These are phyloP conservation scores for Entoloma clypeatum DNA, from an alignment of 1,284 basidiomycete species.

Conservation along the genomic window DNA sequence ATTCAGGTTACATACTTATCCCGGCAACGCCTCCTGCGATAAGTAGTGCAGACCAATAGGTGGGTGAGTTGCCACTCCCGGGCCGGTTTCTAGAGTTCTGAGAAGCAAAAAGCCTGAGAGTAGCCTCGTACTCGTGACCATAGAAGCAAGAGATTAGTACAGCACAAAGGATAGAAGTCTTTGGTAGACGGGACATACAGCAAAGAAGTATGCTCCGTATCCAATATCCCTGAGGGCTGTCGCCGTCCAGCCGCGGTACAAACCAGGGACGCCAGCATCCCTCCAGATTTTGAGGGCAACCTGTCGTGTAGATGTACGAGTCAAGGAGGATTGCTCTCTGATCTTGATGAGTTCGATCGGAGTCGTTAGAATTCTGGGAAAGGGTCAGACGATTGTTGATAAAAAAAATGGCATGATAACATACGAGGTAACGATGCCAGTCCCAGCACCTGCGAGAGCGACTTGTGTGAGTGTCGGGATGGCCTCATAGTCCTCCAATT, in stretches of 20 bases:
- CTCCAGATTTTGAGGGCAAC: constrained; percentile 55
- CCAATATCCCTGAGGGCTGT: constrained; percentile 75
- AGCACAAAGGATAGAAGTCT: not conserved
- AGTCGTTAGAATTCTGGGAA: constrained; percentile 64
- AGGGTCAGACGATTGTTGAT: not conserved
- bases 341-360: constrained; percentile 87
- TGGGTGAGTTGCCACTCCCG: constrained; percentile 29
- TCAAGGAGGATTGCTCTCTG: constrained; percentile 61
- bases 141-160: not conserved
- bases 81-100: constrained; percentile 12
- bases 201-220: constrained; percentile 81
- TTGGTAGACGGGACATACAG: constrained; percentile 38
- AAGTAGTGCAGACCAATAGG: constrained; percentile 61
- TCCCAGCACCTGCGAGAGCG: constrained; percentile 71
- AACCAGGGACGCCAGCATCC: constrained; percentile 54
- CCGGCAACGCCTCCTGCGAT: constrained; percentile 80
- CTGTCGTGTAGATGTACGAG: constrained; percentile 40
- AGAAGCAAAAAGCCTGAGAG: constrained; percentile 54
- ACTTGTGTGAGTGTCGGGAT: constrained; percentile 66
- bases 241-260: constrained; percentile 74
- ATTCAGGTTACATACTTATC: constrained; percentile 33
- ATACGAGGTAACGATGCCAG: constrained; percentile 74
- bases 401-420: constrained; percentile 24
- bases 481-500: constrained; percentile 42
- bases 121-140: constrained; percentile 63